These are phyloP conservation scores for Planoprotostelium fungivorum DNA, from an alignment of 78 protist genomes.

Conservation along the genomic window DNA sequence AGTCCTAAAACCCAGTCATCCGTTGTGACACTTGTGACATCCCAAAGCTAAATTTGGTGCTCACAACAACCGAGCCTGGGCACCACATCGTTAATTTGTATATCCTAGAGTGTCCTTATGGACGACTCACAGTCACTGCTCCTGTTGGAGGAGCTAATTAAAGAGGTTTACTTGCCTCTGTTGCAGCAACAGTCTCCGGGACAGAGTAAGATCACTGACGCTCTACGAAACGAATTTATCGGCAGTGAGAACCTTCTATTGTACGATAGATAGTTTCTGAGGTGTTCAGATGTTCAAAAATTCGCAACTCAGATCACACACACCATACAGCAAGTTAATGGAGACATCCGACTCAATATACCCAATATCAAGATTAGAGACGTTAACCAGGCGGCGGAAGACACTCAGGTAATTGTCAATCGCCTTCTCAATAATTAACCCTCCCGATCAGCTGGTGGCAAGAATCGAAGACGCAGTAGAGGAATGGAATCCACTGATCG, in stretches of 20 bases:
- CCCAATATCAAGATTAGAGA: constrained; percentile 13
- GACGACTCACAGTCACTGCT: neutral
- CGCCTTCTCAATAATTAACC: no score
- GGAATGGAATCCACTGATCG: constrained; percentile 14
- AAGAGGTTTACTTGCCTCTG: neutral
- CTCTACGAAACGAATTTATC: neutral
- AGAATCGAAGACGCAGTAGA: neutral
- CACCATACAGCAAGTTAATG: constrained; percentile 45
- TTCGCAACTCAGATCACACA: constrained; percentile 37
- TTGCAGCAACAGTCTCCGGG: neutral
- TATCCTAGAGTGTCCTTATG: no score
- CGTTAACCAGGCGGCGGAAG: neutral
- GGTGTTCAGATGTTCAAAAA: constrained; percentile 20
- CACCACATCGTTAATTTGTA: no score
- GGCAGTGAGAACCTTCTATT: no score
- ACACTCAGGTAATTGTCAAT: neutral
- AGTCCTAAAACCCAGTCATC: neutral
- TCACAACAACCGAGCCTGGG: neutral
- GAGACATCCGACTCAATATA: constrained; percentile 24
- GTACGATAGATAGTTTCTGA: no score
- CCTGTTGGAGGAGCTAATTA: neutral
- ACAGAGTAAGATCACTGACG: neutral
- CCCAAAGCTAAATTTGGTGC: neutral
- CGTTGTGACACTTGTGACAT: neutral
- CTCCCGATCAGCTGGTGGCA: neutral